Evolutionary conservation across 257 asterid species (phyloP), one percentile per base, ranked within the genome.

Genomic region (Agastache rugosa): DNA sequence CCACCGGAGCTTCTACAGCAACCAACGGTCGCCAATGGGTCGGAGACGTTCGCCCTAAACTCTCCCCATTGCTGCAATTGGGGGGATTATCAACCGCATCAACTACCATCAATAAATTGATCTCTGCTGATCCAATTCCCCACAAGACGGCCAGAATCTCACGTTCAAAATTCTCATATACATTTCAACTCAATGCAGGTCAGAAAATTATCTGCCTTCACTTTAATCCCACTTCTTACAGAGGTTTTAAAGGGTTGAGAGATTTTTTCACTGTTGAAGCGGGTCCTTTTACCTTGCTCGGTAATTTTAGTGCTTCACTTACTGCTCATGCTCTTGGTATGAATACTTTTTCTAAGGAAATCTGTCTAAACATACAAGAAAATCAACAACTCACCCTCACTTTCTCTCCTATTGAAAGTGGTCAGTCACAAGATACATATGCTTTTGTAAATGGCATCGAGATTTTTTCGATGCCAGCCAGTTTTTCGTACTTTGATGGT

Each of bases 21-120:
- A 3, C 23, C 37, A 53, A 76, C 54, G 88, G 88, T 22, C 78
- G 85, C 16, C 10, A 74, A 73, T 88, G 88, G 89, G 45, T 78
- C 35, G 88, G 88, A 62, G 93, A 88, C 65, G 16, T 20, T 5
- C 55, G 10, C 1, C 50, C 69, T 0, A 63, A 51, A 63, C 41
- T 61, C 53, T 12, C 19, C 19, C 7, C 17, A 31, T 47, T 51
- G 31, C 67, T 81, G 12, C 79, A 60, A 25, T 10, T 91, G 93
- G 16, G 73, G 63, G n/a, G n/a, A n/a, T n/a, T n/a, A 54, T 86
- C 90, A 23, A 62, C 81, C 19, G 73, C 77, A 54, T 72, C 89
- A 23, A 75, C 80, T 61, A 45, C 27, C 58, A 9, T 14, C 45
- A 41, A 14, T 14, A 44, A 44, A 42, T 53, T 16, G 5, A 53